A percentile compares a stretch with the other conserved stretches of the same genome.
phyloP scores from a whole-genome alignment of 257 asterid genomes.

The Solanum sparsipilum region DNA sequence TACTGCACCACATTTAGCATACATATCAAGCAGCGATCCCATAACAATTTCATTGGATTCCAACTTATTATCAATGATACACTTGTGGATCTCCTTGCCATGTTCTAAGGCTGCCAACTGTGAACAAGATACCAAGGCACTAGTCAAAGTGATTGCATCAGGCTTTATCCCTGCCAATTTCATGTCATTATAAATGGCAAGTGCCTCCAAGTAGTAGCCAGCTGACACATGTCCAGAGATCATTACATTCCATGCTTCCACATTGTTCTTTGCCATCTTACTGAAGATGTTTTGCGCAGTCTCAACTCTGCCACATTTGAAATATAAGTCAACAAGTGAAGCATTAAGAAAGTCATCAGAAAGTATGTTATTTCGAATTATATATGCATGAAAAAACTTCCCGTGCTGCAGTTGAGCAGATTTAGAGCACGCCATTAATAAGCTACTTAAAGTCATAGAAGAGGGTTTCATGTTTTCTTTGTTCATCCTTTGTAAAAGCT shows the following conservation, averaged over 20 bases:
- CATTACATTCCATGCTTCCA: constrained; percentile 65
- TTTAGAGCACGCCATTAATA: constrained; percentile 53
- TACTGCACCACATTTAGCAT: constrained; percentile 75
- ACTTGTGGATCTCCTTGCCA: constrained; percentile 52
- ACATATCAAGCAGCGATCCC: constrained; percentile 84
- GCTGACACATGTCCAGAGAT: constrained; percentile 74
- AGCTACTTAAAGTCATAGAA: constrained; percentile 49
- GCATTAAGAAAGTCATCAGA: constrained; percentile 35
- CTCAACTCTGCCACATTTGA: constrained; percentile 46
- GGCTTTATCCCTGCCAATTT: constrained; percentile 32
- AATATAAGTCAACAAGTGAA: constrained; percentile 57
- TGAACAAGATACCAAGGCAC: constrained; percentile 63
- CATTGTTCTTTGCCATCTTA: constrained; percentile 27
- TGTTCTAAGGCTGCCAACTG: constrained; percentile 55
- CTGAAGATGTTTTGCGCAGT: constrained; percentile 35
- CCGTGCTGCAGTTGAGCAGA: constrained; percentile 47
- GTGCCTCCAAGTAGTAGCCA: constrained; percentile 61
- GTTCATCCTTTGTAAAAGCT: constrained; percentile 39
- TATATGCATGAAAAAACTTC: constrained; percentile 51
- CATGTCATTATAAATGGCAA: constrained; percentile 40
- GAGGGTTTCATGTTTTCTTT: constrained; percentile 32
- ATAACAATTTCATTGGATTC: constrained; percentile 46
- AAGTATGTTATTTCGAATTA: constrained; percentile 22
- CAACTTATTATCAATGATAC: constrained; percentile 21
- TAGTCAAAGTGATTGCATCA: constrained; percentile 53